Percentiles rank a stretch among this genome's conserved stretches.
Evolutionary conservation across 1,284 basidiomycete species (phyloP).

Genomic region (Calocybe gambosa): DNA sequence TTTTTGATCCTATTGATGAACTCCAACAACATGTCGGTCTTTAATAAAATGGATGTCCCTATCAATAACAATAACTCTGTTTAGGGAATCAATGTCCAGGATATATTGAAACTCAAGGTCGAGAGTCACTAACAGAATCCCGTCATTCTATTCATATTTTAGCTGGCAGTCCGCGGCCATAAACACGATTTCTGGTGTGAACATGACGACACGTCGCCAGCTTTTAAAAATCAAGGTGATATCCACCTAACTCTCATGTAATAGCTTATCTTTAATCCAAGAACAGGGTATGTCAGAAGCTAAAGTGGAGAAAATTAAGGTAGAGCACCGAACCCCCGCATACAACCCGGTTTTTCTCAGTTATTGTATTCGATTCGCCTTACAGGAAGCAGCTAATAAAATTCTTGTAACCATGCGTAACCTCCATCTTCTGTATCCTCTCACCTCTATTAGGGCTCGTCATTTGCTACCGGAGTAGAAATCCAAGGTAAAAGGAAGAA

Average conservation of each 20-base stretch:
- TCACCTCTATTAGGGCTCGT: constrained; percentile 57
- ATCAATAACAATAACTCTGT: neutral
- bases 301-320: constrained; percentile 95
- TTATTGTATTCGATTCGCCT: neutral
- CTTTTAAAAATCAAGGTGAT: constrained; percentile 86
- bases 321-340: constrained; percentile 20
- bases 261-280: too few relatives aligned
- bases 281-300: constrained; percentile 85
- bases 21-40: constrained; percentile 75
- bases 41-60: neutral
- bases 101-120: constrained; percentile 89
- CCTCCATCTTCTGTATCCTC: neutral
- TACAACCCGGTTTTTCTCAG: constrained; percentile 6
- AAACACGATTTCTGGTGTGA: constrained; percentile 75
- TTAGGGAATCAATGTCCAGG: constrained; percentile 91
- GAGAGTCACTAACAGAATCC: neutral
- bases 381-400: constrained; percentile 80
- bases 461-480: constrained; percentile 86
- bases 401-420: constrained; percentile 49
- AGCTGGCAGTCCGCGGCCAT: constrained; percentile 57
- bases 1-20: constrained; percentile 80
- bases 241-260: constrained; percentile 11
- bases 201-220: constrained; percentile 82
- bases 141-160: neutral
- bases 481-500: constrained; percentile 79